Percentiles rank a stretch among this genome's conserved stretches.
Conservation (phyloP, 495 filamentous ascomycete species). For the Aspergillus saccharolyticus region DNA sequence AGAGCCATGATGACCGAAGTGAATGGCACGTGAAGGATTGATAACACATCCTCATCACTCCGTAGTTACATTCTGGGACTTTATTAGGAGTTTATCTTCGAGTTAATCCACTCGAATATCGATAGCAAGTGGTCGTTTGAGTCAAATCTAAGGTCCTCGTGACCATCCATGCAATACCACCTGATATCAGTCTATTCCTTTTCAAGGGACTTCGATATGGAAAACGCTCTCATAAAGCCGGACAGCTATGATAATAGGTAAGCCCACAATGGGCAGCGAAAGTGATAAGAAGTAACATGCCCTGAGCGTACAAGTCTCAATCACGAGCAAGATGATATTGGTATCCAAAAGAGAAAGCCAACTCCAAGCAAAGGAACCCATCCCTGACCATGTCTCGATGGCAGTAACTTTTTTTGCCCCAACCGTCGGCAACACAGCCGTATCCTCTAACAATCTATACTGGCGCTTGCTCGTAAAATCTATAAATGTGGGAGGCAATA, state of each 20-base stretch:
- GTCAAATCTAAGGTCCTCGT: neutral
- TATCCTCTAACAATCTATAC: constrained; percentile 23
- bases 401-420: constrained; percentile 19
- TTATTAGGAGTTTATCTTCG: too few relatives aligned
- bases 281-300: neutral
- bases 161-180: neutral
- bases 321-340: neutral
- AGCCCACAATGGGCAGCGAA: neutral
- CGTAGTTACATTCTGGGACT: too few relatives aligned
- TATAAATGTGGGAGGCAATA: constrained; percentile 18
- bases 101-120: too few relatives aligned
- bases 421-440: constrained; percentile 16
- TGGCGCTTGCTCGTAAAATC: constrained; percentile 20
- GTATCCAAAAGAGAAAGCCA: constrained; percentile 13
- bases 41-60: too few relatives aligned
- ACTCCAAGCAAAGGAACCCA: constrained; percentile 9
- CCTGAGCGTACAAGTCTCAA: neutral
- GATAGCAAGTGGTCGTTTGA: neutral
- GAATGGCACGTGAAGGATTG: neutral
- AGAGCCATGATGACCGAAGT: neutral
- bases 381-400: constrained; percentile 12
- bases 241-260: neutral
- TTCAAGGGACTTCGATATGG: neutral
- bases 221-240: neutral
- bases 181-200: neutral